Evolutionary conservation across 2,329 filamentous ascomycete genomes (phyloP).

Genomic region (Exophiala sp.): DNA sequence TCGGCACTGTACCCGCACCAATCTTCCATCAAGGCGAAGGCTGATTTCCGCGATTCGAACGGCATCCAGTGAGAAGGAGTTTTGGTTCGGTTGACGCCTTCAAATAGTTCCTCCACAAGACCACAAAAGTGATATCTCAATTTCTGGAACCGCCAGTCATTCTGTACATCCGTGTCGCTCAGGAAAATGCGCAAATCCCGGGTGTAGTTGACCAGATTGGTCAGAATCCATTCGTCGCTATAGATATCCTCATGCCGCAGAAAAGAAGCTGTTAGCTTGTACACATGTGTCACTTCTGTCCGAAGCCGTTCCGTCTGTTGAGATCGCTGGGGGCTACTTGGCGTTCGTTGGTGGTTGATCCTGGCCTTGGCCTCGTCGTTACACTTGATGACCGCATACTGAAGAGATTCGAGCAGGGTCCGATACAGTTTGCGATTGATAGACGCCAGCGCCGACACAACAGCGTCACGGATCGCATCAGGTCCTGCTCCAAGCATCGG

Average conservation of each 20-base stretch:
- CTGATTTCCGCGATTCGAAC: constrained; percentile 90
- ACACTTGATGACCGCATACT: constrained; percentile 77
- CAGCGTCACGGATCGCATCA: constrained; percentile 75
- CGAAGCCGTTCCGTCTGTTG: constrained; percentile 78
- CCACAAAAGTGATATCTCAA: constrained; percentile 90
- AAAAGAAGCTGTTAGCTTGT: constrained; percentile 88
- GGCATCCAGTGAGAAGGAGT: constrained; percentile 93
- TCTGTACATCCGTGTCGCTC: constrained; percentile 90
- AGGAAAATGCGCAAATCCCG: constrained; percentile 91
- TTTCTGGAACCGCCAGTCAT: constrained; percentile 89
- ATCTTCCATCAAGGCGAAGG: constrained; percentile 95
- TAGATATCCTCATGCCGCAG: constrained; percentile 71
- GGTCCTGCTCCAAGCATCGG: constrained; percentile 77
- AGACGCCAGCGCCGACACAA: constrained; percentile 84
- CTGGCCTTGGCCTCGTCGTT: constrained; percentile 82
- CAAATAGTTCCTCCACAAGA: constrained; percentile 84
- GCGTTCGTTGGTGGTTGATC: constrained; percentile 73
- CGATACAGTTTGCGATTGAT: constrained; percentile 94
- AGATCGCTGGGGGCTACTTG: constrained; percentile 74
- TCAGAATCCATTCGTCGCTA: constrained; percentile 83
- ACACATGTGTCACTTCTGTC: constrained; percentile 93
- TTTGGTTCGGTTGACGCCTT: constrained; percentile 77
- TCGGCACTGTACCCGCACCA: constrained; percentile 98
- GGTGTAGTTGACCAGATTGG: constrained; percentile 80
- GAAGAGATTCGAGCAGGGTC: constrained; percentile 80